These are phyloP conservation scores for Pythium dissimile DNA, from an alignment of 352 stramenopile genomes.

Conservation along the genomic window DNA sequence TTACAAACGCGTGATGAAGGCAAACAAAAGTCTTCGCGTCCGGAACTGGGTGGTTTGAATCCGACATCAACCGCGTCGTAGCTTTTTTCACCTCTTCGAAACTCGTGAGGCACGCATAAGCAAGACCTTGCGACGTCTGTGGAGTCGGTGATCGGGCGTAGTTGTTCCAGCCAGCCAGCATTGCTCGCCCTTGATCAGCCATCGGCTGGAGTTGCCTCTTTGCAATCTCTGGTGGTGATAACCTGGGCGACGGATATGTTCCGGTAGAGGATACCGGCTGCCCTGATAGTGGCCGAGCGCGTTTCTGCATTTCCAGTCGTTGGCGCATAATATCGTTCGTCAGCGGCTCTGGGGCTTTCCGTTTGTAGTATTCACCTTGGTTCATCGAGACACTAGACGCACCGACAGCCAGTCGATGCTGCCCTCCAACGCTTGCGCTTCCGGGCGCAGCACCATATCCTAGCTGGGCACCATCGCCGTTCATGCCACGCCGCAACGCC, in stretches of 20 bases:
- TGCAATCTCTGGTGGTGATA: conserved; percentile 3
- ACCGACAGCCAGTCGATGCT: neutral
- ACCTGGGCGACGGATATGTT: neutral
- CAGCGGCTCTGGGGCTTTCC: conserved; percentile 8
- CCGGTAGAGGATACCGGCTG: neutral
- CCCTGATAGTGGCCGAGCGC: neutral
- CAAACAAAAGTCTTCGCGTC: conserved; percentile 71
- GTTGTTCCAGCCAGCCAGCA: conserved; percentile 77
- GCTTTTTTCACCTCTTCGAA: conserved; percentile 82
- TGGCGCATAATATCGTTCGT: conserved; percentile 1
- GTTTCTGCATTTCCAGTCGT: conserved; percentile 15
- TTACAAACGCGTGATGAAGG: conserved; percentile 76
- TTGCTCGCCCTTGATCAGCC: conserved; percentile 58
- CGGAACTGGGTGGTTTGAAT: conserved; percentile 37
- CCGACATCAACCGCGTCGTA: conserved; percentile 54
- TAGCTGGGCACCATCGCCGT: conserved; percentile 7
- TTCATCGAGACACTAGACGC: neutral
- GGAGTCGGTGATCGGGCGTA: conserved; percentile 50
- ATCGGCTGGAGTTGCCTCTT: conserved; percentile 46
- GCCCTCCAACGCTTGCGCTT: neutral
- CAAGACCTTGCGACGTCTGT: conserved; percentile 51
- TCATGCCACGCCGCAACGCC: conserved; percentile 9
- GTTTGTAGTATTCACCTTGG: conserved; percentile 12
- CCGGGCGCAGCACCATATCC: conserved; percentile 1
- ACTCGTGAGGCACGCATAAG: conserved; percentile 60